Evolutionary conservation across 2,329 filamentous ascomycete genomes (phyloP), one percentile per base, ranked within the genome.

Genomic region (Cladosporium sp.): DNA sequence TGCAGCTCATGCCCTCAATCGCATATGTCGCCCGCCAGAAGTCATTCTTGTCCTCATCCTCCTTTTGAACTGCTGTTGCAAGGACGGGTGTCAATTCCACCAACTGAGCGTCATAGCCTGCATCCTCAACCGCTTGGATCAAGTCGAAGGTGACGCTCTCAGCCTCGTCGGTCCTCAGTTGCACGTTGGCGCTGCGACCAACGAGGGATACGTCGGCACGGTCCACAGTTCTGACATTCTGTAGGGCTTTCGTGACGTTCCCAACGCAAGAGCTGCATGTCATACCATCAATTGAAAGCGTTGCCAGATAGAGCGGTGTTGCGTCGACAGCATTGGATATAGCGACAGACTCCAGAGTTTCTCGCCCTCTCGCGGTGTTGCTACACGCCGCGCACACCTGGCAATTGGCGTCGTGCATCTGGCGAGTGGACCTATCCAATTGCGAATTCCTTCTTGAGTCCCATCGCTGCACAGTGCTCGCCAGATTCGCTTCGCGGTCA

Each of bases 301-400:
- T 54, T 34, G 31, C 46, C 40, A 54, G 66, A 65, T 35, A 70
- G 67, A 14, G 78, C 67, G 52, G 72, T 77, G 59, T 75, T 77
- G 19, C 84, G 70, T 22, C 33, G 16, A 8, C 14, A 10, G 34
- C 14, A 9, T 44, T 9, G 2, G 10, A 11, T 7, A 37, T 22
- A 18, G 33, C 31, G 32, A 45, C 37, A 22, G 34, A 11, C 16
- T 40, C 18, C 8, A 52, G 19, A 11, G 14, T n/a, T 18, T 38
- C 49, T 4, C n/a, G 51, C 63, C 82, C 76, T 18, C 3, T 18
- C 16, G 16, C 16, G 16, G 16, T 18, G 2, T 18, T 18, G 63
- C 89, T 88, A 59, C 77, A 76, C 34, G 81, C 77, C 45, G 88
- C 82, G 67, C 86, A 90, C 55, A 85, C 86, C 13, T 85, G 83